Conservation (phyloP, 1,284 basidiomycete species). For the Ganoderma lingzhi region DNA sequence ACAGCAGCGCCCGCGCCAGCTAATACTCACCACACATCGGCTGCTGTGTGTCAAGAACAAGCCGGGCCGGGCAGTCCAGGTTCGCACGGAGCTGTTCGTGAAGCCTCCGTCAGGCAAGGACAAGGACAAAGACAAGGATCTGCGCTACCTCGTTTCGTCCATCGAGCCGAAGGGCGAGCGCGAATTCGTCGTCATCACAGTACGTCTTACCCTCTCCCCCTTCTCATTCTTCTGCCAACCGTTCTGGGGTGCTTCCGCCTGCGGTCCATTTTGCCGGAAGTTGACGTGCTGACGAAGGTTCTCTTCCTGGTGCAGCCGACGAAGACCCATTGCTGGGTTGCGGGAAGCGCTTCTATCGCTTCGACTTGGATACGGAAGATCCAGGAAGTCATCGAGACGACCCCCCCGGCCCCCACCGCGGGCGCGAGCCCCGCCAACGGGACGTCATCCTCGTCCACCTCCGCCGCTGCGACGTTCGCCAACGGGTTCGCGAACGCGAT, state of each 20-base stretch:
- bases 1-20: slow-evolving; percentile 54
- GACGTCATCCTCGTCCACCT: slow-evolving; percentile 11
- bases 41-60: slow-evolving; percentile 65
- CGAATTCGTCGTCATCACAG: slow-evolving; percentile 71
- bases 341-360: slow-evolving; percentile 48
- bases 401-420: slow-evolving; percentile 13
- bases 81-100: slow-evolving; percentile 61
- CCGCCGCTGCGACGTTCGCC: slow-evolving; percentile 17
- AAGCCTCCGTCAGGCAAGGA: slow-evolving; percentile 32
- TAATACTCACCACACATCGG: slow-evolving; percentile 66
- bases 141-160: slow-evolving; percentile 48
- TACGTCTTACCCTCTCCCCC: slow-evolving; percentile 41
- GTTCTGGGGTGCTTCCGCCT: slow-evolving; percentile 1
- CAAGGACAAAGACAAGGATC: slow-evolving; percentile 40
- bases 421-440: slow-evolving; percentile 1
- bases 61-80: slow-evolving; percentile 45
- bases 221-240: slow-evolving; percentile 8
- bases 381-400: slow-evolving; percentile 44
- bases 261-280: slow-evolving; percentile 5
- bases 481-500: slow-evolving; percentile 16
- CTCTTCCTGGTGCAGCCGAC: slow-evolving; percentile 48
- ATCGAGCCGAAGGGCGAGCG: slow-evolving; percentile 63
- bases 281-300: slow-evolving; percentile 8
- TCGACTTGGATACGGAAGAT: slow-evolving; percentile 64
- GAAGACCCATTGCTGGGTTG: slow-evolving; percentile 62